Evolutionary conservation across 305 asterid genomes (phyloP), one percentile per base, ranked within the genome.

Genomic region (Solanum aculeatissimum): DNA sequence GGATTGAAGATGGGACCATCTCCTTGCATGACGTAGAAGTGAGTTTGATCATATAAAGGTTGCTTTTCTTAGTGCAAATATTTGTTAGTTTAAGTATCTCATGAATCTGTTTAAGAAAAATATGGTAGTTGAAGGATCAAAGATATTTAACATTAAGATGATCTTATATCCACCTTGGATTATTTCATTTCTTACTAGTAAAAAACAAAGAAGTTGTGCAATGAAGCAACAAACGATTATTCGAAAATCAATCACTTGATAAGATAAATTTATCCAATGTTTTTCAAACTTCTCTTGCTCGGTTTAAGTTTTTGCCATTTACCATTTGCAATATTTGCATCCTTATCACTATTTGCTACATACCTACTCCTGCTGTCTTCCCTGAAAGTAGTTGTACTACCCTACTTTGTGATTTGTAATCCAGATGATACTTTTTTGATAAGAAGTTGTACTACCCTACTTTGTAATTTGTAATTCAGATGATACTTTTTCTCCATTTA

Each of bases 21-120:
- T 90, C 98, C 40, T 87, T 95, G 92, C 98, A 95, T 83, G 98
- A 97, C 83, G 99, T 97, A 83, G 99, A 97, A 87, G 99, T 97
- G 87, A 92, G 98, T 82, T 83, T 86, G 69, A 69, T 47, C 16
- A 77, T 77, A 78, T 68, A 51, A 78, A 81, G 23, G 81, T 32
- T 79, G 21, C 13, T 82, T 80, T 66, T 87, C 21, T 58, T 81
- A 29, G 85, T 47, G 57, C 27, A 49, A 27, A 27, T 25, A 49
- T 32, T 27, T 75, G 43, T 75, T 49, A 49, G 62, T 49, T 75
- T 49, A 49, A 75, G 81, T 75, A 47, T n/a, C 35, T 27, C 81
- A 75, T 47, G 60, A 74, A 49, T 75, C 43, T 75, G 25, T 47
- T 25, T 49, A 75, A 75, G 14, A 21, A 60, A 81, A 81, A 57